Evolutionary conservation across 768 basidiomycete genomes (phyloP).

Genomic region (Phlebiopsis flavidoalba): DNA sequence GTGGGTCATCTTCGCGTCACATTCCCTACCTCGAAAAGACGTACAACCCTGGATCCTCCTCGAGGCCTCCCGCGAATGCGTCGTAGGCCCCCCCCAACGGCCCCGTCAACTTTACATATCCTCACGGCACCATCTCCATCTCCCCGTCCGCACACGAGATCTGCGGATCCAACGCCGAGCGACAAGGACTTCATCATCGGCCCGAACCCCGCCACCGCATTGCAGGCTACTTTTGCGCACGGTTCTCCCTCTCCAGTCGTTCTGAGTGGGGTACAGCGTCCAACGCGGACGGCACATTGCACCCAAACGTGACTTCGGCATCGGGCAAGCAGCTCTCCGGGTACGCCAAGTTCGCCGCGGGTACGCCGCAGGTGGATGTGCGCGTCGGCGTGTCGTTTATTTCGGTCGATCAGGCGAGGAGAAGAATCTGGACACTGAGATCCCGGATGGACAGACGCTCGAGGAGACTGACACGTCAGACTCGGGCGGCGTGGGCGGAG

Average conservation of each 20-base stretch:
- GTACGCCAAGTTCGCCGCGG: conserved; percentile 39
- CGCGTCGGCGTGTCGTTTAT: conserved; percentile 73
- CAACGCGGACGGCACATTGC: conserved; percentile 31
- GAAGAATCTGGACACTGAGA: conserved; percentile 34
- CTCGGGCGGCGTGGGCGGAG: conserved; percentile 33
- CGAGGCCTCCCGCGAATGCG: conserved; percentile 59
- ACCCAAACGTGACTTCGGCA: conserved; percentile 20
- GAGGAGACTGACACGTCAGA: conserved; percentile 33
- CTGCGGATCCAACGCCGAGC: conserved; percentile 59
- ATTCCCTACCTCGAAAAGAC: conserved; percentile 35
- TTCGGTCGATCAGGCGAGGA: conserved; percentile 54
- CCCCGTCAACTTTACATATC: conserved; percentile 45
- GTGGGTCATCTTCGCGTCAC: conserved; percentile 73
- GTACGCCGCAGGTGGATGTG: conserved; percentile 39
- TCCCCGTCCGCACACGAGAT: conserved; percentile 42
- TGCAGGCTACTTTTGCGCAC: conserved; percentile 52
- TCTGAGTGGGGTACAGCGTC: conserved; percentile 44
- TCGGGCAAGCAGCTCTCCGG: conserved; percentile 45
- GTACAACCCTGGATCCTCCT: conserved; percentile 53
- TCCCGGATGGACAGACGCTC: conserved; percentile 33
- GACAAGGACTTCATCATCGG: conserved; percentile 69
- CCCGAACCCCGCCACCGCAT: conserved; percentile 34
- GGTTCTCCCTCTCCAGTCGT: conserved; percentile 43
- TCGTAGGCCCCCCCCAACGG: conserved; percentile 48
- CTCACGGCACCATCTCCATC: conserved; percentile 46